phyloP scores from a whole-genome alignment of 257 asterid species.

The Galeopsis tetrahit region DNA sequence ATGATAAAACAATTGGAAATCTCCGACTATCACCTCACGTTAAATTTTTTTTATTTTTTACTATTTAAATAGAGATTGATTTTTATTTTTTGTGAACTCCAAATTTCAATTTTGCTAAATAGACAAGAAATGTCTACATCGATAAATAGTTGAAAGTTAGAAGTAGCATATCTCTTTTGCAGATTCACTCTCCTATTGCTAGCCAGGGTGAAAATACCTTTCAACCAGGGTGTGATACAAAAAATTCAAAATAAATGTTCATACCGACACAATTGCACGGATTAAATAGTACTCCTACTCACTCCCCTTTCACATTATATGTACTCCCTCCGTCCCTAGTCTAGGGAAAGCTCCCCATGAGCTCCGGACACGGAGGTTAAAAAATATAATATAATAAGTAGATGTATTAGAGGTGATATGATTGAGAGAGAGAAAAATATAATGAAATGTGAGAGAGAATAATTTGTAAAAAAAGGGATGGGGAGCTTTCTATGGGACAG shows the following conservation, averaged over 20 bases:
- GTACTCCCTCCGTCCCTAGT: no score
- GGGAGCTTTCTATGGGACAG: no score
- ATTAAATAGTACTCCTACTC: no score
- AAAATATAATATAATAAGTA: no score
- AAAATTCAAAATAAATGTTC: not conserved
- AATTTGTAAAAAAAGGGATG: no score
- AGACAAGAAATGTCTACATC: constrained; percentile 15
- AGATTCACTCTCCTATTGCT: constrained; percentile 9
- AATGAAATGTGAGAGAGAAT: no score
- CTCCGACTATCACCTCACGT: not conserved
- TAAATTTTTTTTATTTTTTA: no score
- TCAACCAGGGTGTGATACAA: not conserved
- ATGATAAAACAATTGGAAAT: not conserved
- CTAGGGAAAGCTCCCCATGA: no score
- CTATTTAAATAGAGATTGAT: not conserved
- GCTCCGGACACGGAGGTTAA: no score
- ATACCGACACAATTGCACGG: not conserved
- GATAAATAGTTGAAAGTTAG: constrained; percentile 8
- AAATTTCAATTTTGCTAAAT: not conserved
- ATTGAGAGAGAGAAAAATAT: no score
- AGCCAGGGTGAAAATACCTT: not conserved
- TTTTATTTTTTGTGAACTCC: not conserved
- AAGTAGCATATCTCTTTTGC: constrained; percentile 5
- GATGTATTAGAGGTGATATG: no score
- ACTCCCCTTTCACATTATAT: no score